Base-by-base conservation (phyloP, 1,284 basidiomycete species). In the Apiotrichum brassicae region DNA sequence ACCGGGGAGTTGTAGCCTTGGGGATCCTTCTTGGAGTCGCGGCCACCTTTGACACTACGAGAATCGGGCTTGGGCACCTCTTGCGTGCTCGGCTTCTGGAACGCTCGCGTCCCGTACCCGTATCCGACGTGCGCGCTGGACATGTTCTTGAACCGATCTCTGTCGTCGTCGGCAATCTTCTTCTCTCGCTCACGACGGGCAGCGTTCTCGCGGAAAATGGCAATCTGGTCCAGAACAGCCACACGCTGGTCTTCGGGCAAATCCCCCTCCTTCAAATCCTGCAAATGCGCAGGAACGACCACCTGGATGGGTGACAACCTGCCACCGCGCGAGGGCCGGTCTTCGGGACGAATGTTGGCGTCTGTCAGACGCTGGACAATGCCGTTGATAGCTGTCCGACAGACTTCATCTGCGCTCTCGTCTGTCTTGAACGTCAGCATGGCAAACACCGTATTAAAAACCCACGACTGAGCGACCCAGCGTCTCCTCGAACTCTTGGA, bases 181-280 rank as follows among this genome's bases (percentile, higher is more conserved):
- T 89, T 89, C 70, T 92, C 87, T 28, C 85, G 79, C 63, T 93
- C 89, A 24, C 86, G 77, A 66, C 88, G 87, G 13, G 86, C 88
- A 0, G 88, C 85, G 16, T 85, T 81, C 71, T 91, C 87, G 47
- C 89, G 81, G 71, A 93, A 97, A 62, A 91, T 85, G 1, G 91
- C 90, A 54, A 97, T 97, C 68, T 97, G 92, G 30, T 85, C 88
- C 51, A 97, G 85, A 48, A 97, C 92, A 26, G 88, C 84, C 2
- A 87, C 90, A 20, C 92, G 85, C 71, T 93, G 90, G 1, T 87
- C 87, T 73, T 94, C 92, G n/a, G 92, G 92, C 24, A 97, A 79
- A 65, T 97, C 92, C 44, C 89, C 87, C 75, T 93, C 89, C 65
- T 93, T 86, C 30, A 97, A 78, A 71, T 97, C 92, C 71, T 93